Base-by-base conservation (phyloP, 495 filamentous ascomycete genomes). In the Trichoderma virens region DNA sequence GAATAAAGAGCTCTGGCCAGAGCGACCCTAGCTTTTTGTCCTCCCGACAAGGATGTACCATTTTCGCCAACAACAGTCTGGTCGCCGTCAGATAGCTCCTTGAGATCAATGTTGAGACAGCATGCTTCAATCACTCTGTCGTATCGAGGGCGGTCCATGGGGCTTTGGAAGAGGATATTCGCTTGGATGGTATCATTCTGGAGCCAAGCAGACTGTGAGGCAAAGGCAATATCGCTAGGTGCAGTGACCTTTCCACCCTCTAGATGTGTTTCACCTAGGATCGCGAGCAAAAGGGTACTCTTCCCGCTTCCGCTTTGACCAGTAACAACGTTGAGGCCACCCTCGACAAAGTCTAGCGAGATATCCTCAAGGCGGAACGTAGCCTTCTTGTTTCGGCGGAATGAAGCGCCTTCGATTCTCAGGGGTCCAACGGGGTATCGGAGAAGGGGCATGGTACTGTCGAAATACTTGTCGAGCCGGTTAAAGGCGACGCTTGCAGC, bases 1-100 rank as follows among this genome's bases (percentile, higher is more conserved):
- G 87, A 89, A 66, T 90, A 91, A 2, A 90, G 78, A 18, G 88
- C 88, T 64, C 88, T 79, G 25, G 88, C 88, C 14, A 90, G 77
- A 34, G 88, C 85, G 34, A 90, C 82, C 23, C 88, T 81, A 63
- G 88, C 87, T 66, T 86, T 88, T 62, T 91, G 88, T 0, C 88
- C 88, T 56, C 88, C 88, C 0, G 85, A 88, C 6, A 91, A 73
- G 35, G 86, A 86, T 5, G 87, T 83, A 0, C 88, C 88, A 60
- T 86, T 77, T 65, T 91, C 88, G 13, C 88, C 87, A 47, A 87
- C 83, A 64, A 86, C 83, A 39, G 90, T 86, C 31, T 80, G 79
- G 20, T 82, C 76, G 34, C 76, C 70, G n/a, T 73, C 72, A 5
- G 71, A 66, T 28, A 78, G 72, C 66, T 77, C 73, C 18, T 71